Evolutionary conservation across 768 basidiomycete species (phyloP), one percentile per base, ranked within the genome.

Genomic region (Pisolithus tinctorius): DNA sequence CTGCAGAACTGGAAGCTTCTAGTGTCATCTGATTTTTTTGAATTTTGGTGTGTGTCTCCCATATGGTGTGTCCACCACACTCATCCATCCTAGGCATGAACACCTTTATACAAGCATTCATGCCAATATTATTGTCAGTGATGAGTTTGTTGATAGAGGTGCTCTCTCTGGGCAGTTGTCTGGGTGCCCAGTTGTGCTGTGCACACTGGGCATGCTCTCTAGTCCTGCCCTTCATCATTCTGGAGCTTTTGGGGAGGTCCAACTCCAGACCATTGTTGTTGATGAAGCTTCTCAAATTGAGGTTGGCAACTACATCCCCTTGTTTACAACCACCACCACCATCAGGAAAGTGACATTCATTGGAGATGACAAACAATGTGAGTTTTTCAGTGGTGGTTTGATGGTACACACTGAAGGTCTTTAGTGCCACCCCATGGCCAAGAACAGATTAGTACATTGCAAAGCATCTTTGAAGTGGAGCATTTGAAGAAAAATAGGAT

Each of bases 361-460:
- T 73, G 83, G 83, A 36, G 83, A 85, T 68, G 72, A 81, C 47
- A 81, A 79, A 60, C 83, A 85, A 60, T 81, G 83, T 84, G 55
- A 56, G 73, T 69, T 9, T 45, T 44, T 1, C 43, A 40, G n/a
- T 45, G 51, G 70, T 38, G 69, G 53, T 7, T 60, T 60, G 53
- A 60, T 62, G 50, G 61, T 71, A 20, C 53, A 60, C 23, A 46
- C 64, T 30, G 62, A 54, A 55, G 51, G 59, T 17, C 65, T 34
- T 17, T 54, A 92, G 90, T 92, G 58, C 86, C 90, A 57, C 89
- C 90, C 2, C 79, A 74, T 81, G 88, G 87, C 8, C 79, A 86
- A 56, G 86, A 88, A 56, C 76, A 84, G 41, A 69, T 84, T 38
- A 63, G 75, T 51, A 76, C 76, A 2, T 71, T 91, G 11, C 74